Base-by-base conservation (phyloP, 2,329 filamentous ascomycete species). In the Colletotrichum noveboracense region DNA sequence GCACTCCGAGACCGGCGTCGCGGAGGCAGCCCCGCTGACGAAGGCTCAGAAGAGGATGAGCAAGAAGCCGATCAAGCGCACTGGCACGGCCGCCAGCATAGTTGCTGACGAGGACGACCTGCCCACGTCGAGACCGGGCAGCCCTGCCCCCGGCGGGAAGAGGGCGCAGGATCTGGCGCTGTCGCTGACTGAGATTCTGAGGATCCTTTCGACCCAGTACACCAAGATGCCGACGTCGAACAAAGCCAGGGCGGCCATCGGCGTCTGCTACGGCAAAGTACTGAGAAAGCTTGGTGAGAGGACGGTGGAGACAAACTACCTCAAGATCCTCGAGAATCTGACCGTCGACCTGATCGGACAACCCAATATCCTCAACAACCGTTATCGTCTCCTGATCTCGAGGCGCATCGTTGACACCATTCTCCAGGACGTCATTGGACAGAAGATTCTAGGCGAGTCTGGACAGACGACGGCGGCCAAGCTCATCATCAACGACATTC, bases 391-490 rank as follows among this genome's bases (percentile, higher is more conserved):
- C 18, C 89, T 99, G 18, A 93, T 95, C 75, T 95, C 95, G 4
- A 91, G 97, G 71, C 95, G 94, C 82, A 97, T 96, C 79, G 92
- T 98, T 16, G 93, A 95, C 78, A 93, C 94, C 48, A 90, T 98
- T 64, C 87, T 99, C 13, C 95, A 98, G 80, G 94, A 96, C 74
- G 92, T 97, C 9, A 90, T 98, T 77, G 95, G 95, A 10, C 90
- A 91, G 74, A 92, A 93, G 78, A 94, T 98, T 79, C 89, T 99
- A 3, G 96, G 96, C 14, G 96, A 99, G 84, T 95, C 94, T 16
- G 96, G 96, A 9, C 96, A 98, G 81, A 88, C 96, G 75, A 93
- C 94, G 79, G 96, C 95, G 32, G 95, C 95, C 8, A 95, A 93
- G 80, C 91, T 92, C 76, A 86, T 99, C 69, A 92, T 98, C 81